phyloP scores from a whole-genome alignment of 1,284 basidiomycete species.

The Fistulinella cinereoalba region DNA sequence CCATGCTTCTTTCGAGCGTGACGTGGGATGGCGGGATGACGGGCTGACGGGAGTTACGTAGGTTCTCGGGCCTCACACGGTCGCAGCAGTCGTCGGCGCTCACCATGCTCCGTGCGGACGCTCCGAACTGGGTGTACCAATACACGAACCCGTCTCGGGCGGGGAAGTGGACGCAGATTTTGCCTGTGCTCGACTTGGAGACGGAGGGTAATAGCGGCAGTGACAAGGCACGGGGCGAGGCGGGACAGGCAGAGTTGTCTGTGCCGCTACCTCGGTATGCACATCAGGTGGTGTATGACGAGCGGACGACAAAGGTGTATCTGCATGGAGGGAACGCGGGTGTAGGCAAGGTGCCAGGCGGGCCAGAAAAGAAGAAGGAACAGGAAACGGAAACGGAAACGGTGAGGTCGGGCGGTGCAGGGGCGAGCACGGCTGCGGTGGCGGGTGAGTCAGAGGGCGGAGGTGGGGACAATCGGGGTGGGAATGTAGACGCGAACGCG shows the following conservation, averaged over 20 bases:
- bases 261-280: slow-evolving; percentile 62
- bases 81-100: slow-evolving; percentile 37
- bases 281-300: slow-evolving; percentile 73
- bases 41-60: slow-evolving; percentile 22
- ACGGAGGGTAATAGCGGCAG: background rate
- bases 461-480: background rate
- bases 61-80: slow-evolving; percentile 59
- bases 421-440: background rate
- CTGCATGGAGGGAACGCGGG: slow-evolving; percentile 74
- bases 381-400: background rate
- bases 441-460: background rate
- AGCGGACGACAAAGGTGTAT: slow-evolving; percentile 51
- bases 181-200: slow-evolving; percentile 33
- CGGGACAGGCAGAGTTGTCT: slow-evolving; percentile 19
- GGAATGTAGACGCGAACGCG: background rate
- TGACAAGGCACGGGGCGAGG: background rate
- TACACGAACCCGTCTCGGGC: slow-evolving; percentile 49
- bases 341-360: slow-evolving; percentile 16
- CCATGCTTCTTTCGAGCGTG: too few relatives aligned
- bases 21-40: background rate
- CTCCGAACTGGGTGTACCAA: slow-evolving; percentile 62
- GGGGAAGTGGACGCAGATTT: slow-evolving; percentile 61
- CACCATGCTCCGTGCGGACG: slow-evolving; percentile 47
- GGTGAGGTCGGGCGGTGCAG: background rate
- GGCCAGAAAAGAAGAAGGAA: slow-evolving; percentile 16